A percentile compares a stretch with the other conserved stretches of the same genome.
Conservation (phyloP, 2,329 filamentous ascomycete genomes). For the Cytospora chrysosperma region DNA sequence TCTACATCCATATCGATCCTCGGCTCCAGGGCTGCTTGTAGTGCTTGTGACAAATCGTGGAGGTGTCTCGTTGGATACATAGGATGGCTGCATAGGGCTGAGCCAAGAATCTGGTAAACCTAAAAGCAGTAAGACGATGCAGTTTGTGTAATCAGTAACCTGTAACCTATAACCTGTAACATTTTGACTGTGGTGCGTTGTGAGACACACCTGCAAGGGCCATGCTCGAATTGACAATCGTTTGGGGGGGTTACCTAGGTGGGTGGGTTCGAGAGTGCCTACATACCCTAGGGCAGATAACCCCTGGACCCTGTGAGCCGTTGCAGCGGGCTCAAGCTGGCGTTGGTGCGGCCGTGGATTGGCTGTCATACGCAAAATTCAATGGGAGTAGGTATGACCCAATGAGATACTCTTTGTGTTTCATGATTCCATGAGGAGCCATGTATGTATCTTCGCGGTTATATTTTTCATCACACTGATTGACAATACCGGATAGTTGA, state of each 20-base stretch:
- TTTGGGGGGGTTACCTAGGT: background rate
- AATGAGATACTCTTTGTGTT: background rate
- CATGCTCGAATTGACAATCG: background rate
- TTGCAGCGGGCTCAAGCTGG: background rate
- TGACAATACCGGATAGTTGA: background rate
- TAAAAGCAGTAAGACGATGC: background rate
- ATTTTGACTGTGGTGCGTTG: background rate
- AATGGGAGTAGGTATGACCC: background rate
- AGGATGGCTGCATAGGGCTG: conserved; percentile 21
- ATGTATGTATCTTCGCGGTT: background rate
- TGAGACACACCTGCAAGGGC: conserved; percentile 14
- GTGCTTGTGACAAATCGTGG: background rate
- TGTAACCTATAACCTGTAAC: background rate
- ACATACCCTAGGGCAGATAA: too few species aligned
- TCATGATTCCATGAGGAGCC: background rate
- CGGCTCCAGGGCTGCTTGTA: background rate
- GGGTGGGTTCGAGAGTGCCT: background rate
- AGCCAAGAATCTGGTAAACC: conserved; percentile 10
- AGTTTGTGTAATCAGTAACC: background rate
- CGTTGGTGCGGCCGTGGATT: background rate
- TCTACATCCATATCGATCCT: background rate
- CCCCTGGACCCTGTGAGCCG: background rate
- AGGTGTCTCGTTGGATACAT: background rate
- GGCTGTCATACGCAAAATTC: background rate
- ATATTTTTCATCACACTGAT: background rate